Base-by-base conservation (phyloP, 176 grass and related monocot species). In the Tillandsia leiboldiana region DNA sequence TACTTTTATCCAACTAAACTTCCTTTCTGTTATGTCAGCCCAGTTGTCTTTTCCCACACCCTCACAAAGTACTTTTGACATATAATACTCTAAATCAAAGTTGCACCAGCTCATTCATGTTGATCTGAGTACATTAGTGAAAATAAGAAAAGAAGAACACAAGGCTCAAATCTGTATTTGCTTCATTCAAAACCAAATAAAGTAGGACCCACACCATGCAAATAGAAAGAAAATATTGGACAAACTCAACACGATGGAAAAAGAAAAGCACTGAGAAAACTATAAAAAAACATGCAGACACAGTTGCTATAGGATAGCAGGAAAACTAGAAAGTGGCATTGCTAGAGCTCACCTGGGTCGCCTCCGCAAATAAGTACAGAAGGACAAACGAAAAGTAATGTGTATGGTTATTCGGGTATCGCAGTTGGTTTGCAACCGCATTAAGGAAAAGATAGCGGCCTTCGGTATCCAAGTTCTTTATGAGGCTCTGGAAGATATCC, bases 331-430 rank as follows among this genome's bases (percentile, higher is more conserved):
- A 61, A 61, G 22, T 23, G 56, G 2, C 56, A 61, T 61, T 61
- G 13, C 56, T n/a, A 61, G n/a, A 61, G 56, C n/a, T 61, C 82
- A 97, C 93, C 83, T 84, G 77, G 52, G 71, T 87, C 67, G 86
- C 81, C 69, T 97, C 89, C 0, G 86, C 86, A 80, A 91, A 97
- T 73, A 97, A 76, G 79, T 92, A 96, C 5, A 96, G 74, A 78
- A 96, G 87, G 22, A 97, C 85, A 54, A 97, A 97, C 11, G 89
- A 92, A 51, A 87, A 97, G 77, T 97, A 97, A 79, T 97, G 89
- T 12, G 89, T 92, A 74, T 97, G 93, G 71, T 89, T 97, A 73
- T 97, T 97, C 67, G 93, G 93, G 69, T 92, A 97, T 42, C 89
- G 78, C 48, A 96, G 74, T 73, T 92, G 89, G 79, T 97, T 97